Evolutionary conservation across 2,329 filamentous ascomycete genomes (phyloP), one percentile per base, ranked within the genome.

Genomic region (Tolypocladium nubicola): DNA sequence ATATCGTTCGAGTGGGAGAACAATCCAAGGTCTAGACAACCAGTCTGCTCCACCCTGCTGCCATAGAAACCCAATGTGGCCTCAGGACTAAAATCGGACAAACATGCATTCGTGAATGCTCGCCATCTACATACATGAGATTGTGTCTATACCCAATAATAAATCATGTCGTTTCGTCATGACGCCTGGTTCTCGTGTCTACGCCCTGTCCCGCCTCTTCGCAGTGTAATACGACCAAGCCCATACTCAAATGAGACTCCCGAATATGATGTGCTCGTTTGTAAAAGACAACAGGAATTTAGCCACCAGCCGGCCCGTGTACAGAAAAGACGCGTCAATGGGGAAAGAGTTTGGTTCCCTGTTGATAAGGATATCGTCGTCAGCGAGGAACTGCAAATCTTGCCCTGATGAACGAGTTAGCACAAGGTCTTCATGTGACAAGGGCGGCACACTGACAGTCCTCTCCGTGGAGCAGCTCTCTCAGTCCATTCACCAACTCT

Each of bases 21-120:
- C 66, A 78, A 83, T 67, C 72, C 70, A 77, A 71, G 81, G 82
- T 80, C 81, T 84, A 84, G 82, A 85, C 82, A 84, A 80, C 82
- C 82, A 68, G 80, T 82, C 81, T 78, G 74, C 77, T 85, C 82
- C 82, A 84, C 82, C 82, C 82, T 82, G 81, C 73, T 79, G 75
- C 73, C 76, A 80, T 78, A 74, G 76, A 79, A 59, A 62, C 58
- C 63, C 55, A 71, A 76, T 83, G 79, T 79, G 79, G 72, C 73
- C 76, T 75, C 77, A 76, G 82, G 82, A 85, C 82, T 85, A 84
- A 78, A 78, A 77, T 75, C 76, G 79, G 81, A 80, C 80, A 79
- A 67, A 85, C 79, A 83, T 77, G 57, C 61, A 53, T 52, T 64
- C 60, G 33, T 37, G 47, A n/a, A 21, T 35, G 19, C 47, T 35